Evolutionary conservation across 768 basidiomycete species (phyloP).

Genomic region (Clitopilus hobsonii): DNA sequence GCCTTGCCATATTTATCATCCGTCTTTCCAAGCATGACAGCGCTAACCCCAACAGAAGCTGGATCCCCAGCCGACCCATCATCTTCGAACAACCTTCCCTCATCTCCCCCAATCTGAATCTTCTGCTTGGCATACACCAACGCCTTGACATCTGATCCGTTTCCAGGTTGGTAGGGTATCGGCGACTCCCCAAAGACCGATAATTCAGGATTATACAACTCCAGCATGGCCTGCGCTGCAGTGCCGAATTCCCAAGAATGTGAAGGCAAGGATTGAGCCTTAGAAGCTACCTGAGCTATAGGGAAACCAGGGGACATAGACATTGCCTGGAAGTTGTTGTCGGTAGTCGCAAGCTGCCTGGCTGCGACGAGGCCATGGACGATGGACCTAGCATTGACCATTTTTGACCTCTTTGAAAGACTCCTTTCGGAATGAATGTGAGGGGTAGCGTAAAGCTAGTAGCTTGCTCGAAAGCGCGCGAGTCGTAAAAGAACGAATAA

Average conservation of each 20-base stretch:
- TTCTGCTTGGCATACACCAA: conserved; percentile 34
- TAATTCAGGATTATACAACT: conserved; percentile 33
- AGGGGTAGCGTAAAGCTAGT: not conserved
- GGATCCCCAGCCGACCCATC: conserved; percentile 40
- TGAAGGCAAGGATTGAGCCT: conserved; percentile 30
- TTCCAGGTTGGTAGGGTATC: conserved; percentile 26
- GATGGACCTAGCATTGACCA: conserved; percentile 1
- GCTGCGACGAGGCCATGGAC: not conserved
- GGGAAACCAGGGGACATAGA: conserved; percentile 23
- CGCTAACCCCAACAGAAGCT: conserved; percentile 43
- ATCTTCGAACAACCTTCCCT: conserved; percentile 15
- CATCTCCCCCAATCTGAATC: conserved; percentile 27
- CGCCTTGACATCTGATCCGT: conserved; percentile 16
- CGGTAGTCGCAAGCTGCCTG: not conserved
- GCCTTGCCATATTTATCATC: conserved; percentile 25
- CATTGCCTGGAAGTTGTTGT: not conserved
- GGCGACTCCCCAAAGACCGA: conserved; percentile 34
- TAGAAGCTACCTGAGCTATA: conserved; percentile 23
- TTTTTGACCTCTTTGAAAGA: not conserved
- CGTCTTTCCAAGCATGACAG: conserved; percentile 36
- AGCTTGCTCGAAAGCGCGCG: not conserved
- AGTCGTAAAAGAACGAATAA: not conserved
- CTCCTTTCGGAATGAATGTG: not conserved
- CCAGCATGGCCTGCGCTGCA: conserved; percentile 35
- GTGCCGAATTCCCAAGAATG: conserved; percentile 49